Conservation (phyloP, 805 yeast genomes). For the Wickerhamomyces rabaulensis region DNA sequence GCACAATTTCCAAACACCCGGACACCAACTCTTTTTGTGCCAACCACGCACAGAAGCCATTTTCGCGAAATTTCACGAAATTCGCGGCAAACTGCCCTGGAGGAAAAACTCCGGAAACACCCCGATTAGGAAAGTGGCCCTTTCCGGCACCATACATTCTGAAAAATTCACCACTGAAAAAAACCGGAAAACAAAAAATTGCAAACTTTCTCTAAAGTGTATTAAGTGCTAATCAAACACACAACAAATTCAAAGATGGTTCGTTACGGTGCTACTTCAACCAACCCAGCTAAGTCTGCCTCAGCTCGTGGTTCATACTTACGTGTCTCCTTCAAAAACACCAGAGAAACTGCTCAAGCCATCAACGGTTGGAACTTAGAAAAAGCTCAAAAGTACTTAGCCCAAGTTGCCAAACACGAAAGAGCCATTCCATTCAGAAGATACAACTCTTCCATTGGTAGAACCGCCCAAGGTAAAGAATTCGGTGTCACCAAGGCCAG, state of each 20-base stretch:
- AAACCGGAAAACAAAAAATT: neutral
- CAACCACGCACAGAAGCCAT: neutral
- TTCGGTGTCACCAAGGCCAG: conserved; percentile 99
- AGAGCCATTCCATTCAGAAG: conserved; percentile 99
- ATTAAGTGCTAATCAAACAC: neutral
- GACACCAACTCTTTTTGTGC: neutral
- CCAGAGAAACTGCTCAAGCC: conserved; percentile 99
- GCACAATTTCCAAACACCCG: too few relatives aligned
- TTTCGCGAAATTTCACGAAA: neutral
- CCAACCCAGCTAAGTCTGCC: conserved; percentile 99
- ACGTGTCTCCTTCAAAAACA: conserved; percentile 99
- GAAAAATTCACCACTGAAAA: neutral
- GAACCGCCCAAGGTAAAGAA: conserved; percentile 99
- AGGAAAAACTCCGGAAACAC: neutral
- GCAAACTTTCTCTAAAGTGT: neutral
- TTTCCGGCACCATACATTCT: neutral
- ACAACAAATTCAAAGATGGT: conserved; percentile 53
- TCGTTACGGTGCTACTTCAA: conserved; percentile 99
- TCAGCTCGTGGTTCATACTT: conserved; percentile 99
- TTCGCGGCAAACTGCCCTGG: neutral
- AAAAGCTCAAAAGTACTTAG: conserved; percentile 93
- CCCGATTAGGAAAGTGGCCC: neutral
- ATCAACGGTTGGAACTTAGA: conserved; percentile 96
- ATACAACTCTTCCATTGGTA: conserved; percentile 93
- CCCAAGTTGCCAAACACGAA: conserved; percentile 94